Conservation (phyloP, 2,329 filamentous ascomycete genomes). For the Hypomyces rosellus region DNA sequence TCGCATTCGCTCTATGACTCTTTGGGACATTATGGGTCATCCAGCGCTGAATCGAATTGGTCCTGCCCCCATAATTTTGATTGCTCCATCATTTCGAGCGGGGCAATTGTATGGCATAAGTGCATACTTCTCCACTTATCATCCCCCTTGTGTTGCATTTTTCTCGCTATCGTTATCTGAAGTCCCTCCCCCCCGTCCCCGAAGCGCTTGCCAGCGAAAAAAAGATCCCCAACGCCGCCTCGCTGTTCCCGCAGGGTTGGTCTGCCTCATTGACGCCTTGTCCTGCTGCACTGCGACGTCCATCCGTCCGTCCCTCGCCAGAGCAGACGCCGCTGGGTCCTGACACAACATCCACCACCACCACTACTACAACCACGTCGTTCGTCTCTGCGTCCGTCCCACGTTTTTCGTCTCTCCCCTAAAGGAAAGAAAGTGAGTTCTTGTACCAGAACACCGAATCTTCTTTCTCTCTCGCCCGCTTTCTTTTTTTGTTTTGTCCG, state of each 20-base stretch:
- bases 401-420: too few relatives aligned
- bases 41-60: neutral
- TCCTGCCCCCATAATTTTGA: constrained; percentile 4
- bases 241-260: constrained; percentile 15
- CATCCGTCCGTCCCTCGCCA: constrained; percentile 3
- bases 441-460: neutral
- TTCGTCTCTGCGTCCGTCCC: too few relatives aligned
- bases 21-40: too few relatives aligned
- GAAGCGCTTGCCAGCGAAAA: too few relatives aligned
- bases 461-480: neutral
- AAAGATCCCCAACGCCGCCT: constrained; percentile 14
- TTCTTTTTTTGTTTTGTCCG: neutral
- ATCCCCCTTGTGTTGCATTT: neutral
- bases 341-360: constrained; percentile 12
- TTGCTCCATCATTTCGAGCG: constrained; percentile 10
- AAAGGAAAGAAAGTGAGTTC: too few relatives aligned
- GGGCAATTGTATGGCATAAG: constrained; percentile 6
- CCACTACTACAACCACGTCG: neutral
- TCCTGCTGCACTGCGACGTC: constrained; percentile 15
- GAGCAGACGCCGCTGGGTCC: constrained; percentile 3
- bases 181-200: too few relatives aligned
- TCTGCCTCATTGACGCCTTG: constrained; percentile 14
- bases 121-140: constrained; percentile 10
- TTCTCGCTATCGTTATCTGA: too few relatives aligned
- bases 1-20: too few relatives aligned